A percentile compares a stretch with the other conserved stretches of the same genome.
Conservation (phyloP, 257 asterid species). For the Fraxinus pennsylvanica region DNA sequence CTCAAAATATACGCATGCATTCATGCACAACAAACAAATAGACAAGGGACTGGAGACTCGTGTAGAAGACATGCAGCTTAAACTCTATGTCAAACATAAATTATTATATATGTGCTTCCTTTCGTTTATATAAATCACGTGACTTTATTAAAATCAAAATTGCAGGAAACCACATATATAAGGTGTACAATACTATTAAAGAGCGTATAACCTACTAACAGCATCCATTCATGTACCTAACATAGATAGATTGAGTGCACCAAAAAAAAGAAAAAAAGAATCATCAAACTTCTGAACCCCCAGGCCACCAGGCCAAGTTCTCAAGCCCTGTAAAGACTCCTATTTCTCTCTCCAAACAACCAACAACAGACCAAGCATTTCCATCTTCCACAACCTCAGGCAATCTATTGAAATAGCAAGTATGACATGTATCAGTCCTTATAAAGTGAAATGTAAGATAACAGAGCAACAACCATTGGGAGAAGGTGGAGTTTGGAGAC, state of each 20-base stretch:
- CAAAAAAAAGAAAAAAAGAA: too few species aligned
- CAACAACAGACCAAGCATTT: neutral
- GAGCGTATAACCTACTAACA: neutral
- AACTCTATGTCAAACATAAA: slow-evolving; percentile 10
- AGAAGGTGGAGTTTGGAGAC: neutral
- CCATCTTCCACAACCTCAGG: neutral
- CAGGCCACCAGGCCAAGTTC: neutral
- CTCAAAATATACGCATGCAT: slow-evolving; percentile 11
- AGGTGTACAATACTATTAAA: neutral
- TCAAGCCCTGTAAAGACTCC: neutral
- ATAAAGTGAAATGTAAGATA: neutral
- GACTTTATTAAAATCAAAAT: neutral
- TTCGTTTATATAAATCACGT: neutral
- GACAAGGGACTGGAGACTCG: neutral
- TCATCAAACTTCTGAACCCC: neutral
- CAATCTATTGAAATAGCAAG: neutral
- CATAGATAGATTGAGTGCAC: neutral
- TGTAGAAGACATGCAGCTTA: slow-evolving; percentile 15
- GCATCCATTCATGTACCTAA: neutral
- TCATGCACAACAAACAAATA: neutral
- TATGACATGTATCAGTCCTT: neutral
- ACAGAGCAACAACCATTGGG: neutral
- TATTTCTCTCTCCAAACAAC: neutral
- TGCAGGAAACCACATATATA: neutral
- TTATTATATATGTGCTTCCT: neutral